A percentile compares a stretch with the other conserved stretches of the same genome.
Conservation (phyloP, 176 grass and related monocot species). For the Ampelocalamus luodianensis region DNA sequence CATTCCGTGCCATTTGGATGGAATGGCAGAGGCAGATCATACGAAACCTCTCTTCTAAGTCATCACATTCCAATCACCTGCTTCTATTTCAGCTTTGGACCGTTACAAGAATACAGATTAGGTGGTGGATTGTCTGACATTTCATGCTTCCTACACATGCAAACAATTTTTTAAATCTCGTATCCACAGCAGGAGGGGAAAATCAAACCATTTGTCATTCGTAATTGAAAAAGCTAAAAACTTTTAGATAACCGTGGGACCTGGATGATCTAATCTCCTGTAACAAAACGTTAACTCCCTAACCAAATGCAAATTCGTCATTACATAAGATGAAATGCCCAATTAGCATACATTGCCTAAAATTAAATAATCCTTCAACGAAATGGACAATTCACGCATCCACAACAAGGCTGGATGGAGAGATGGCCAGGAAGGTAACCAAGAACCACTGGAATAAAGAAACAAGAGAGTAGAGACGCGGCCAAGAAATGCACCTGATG, state of each 20-base stretch:
- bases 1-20: not conserved
- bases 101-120: not conserved
- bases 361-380: not conserved
- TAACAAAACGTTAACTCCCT: not conserved
- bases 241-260: not conserved
- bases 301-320: constrained; percentile 12
- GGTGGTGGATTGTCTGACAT: not conserved
- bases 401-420: not conserved
- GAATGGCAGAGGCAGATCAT: not conserved
- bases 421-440: not conserved
- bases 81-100: not conserved
- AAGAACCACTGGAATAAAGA: not conserved
- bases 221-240: constrained; percentile 1
- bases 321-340: not conserved
- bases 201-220: not conserved
- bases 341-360: not conserved
- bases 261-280: constrained; percentile 10
- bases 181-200: not conserved
- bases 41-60: not conserved
- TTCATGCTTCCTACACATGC: not conserved
- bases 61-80: not conserved
- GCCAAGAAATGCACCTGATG: constrained; percentile 59
- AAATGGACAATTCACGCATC: not conserved
- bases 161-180: constrained; percentile 13
- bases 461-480: not conserved